These are phyloP conservation scores for Infundibulicybe gibba DNA, from an alignment of 768 basidiomycete genomes.

Conservation along the genomic window DNA sequence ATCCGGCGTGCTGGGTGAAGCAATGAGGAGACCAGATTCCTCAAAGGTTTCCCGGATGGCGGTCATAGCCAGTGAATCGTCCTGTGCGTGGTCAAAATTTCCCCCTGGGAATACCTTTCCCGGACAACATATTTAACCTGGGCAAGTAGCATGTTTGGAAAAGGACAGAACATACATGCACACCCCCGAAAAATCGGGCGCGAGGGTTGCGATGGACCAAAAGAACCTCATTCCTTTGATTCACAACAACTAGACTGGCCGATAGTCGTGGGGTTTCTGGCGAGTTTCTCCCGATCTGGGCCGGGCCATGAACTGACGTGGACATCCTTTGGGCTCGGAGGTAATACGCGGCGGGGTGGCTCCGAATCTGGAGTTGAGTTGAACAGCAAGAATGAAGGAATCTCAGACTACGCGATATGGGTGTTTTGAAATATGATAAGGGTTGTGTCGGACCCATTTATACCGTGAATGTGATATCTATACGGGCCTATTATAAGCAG, in stretches of 20 bases:
- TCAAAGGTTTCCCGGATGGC: conserved; percentile 79
- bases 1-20: conserved; percentile 27
- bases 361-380: no score
- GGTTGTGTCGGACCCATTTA: no score
- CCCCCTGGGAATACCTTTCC: conserved; percentile 75
- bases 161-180: conserved; percentile 45
- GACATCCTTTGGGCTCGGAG: no score
- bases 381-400: no score
- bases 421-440: no score
- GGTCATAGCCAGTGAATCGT: conserved; percentile 51
- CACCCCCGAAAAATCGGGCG: conserved; percentile 60
- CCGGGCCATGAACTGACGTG: no score
- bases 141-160: not conserved
- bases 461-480: no score
- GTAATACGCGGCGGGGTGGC: no score
- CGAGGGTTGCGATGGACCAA: conserved; percentile 69
- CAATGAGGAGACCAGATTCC: conserved; percentile 66
- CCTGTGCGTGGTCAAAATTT: conserved; percentile 60
- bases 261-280: conserved; percentile 48
- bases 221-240: conserved; percentile 62
- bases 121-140: not conserved
- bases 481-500: no score
- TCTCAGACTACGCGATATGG: no score
- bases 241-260: conserved; percentile 65
- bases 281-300: no score